Base-by-base conservation (phyloP, 306 rosid species). In the Oemleria cerasiformis region DNA sequence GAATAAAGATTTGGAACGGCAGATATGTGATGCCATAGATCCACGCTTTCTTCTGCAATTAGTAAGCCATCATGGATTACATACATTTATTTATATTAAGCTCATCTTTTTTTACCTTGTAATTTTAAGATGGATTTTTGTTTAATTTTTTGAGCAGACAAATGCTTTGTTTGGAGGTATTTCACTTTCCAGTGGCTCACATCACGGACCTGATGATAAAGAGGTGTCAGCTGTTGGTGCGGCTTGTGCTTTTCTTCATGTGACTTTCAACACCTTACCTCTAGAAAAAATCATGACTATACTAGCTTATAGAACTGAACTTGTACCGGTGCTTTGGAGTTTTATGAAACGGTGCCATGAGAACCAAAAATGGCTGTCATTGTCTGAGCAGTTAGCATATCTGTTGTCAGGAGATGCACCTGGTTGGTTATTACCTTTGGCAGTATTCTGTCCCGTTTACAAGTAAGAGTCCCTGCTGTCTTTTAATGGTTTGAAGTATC, bases 401-500 rank as follows among this genome's bases (percentile, higher is more conserved):
- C 88, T 90, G 60, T 40, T 79, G 64, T 82, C 96, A 9, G 97
- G 96, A 63, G 98, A 90, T 82, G 86, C 93, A 15, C 97, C 97
- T 81, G 98, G 98, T 76, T 93, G 97, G 98, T 84, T 93, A 55
- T 83, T 93, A 72, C 97, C 98, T 68, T 82, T 93, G 79, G 92
- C 93, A 68, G 98, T 93, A 65, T 93, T 93, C 80, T 90, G 98
- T 78, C 98, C 98, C 12, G 97, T 93, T 75, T 93, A 93, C 90
- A 93, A 90, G 98, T 93, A 88, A 81, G 81, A 67, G 47, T 59
- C 42, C 39, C 78, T 64, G n/a, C 41, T 48, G 19, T 36, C 61
- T 68, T 47, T 63, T 43, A 40, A 3, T 51, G 58, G 68, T 74
- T 44, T 36, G 17, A 53, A 65, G 50, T 71, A 49, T 51, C 63